Base-by-base conservation (phyloP, 2,329 filamentous ascomycete genomes). In the Paecilomyces niveus region DNA sequence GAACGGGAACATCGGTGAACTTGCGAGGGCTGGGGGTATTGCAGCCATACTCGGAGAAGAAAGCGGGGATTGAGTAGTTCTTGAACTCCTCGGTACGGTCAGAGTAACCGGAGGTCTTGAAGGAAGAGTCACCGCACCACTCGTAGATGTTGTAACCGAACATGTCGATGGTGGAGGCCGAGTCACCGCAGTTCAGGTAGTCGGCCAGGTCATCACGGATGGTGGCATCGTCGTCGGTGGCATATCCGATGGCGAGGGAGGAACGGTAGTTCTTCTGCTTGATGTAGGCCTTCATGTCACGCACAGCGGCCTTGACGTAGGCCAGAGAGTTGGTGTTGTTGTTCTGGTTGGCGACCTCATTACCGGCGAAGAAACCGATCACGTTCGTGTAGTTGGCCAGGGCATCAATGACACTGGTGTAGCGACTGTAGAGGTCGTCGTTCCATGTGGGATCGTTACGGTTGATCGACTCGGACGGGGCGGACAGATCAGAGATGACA, bases 101-200 rank as follows among this genome's bases (percentile, higher is more conserved):
- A 63, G 87, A 81, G 78, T 92, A 99, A 57, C 91, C 90, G 3
- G 94, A 97, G 59, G 81, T 72, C 35, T 81, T 70, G 79, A 89
- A 95, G 68, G 81, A 85, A 70, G 90, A 96, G 67, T 92, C 76
- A 66, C 93, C 94, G 74, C 94, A 99, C 94, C 94, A 99, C 57
- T 92, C 96, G 84, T 99, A 99, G 79, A 97, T 96, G 83, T 99
- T 99, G 88, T 97, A 97, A 60, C 94, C 94, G 90, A 92, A 99
- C 82, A 95, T 97, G 78, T 99, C 94, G 65, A 97, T 96, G 61
- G 89, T 75, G 70, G 78, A 76, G 9, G 80, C 78, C 61, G 85
- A 75, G 61, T 70, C 64, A 58, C 92, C 90, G 73, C 94, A 99
- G 83, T 96, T 92, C 80, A 99, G 96, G 84, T 96, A 99, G 72